Base-by-base conservation (phyloP, 208 protist genomes). In the Jaenimonas drosophilae region DNA sequence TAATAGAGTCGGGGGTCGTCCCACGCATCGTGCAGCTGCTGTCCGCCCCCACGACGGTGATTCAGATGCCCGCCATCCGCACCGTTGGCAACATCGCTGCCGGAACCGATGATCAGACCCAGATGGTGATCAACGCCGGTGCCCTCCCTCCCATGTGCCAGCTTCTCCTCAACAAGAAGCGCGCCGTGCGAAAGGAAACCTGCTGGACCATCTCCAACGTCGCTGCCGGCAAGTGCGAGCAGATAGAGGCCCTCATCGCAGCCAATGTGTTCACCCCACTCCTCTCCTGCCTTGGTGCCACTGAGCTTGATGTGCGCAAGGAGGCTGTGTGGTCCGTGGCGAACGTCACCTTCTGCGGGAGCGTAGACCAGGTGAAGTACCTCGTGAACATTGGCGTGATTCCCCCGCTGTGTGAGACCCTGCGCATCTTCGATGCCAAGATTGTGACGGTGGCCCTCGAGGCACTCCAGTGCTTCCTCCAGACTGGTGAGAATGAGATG, bases 161-260 rank as follows among this genome's bases (percentile, higher is more conserved):
- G 11, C 68, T 99, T 17, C 69, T 99, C 27, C 53, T 49, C 28
- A 70, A 82, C 54, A 53, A 53, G 11, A 91, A 92, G 50, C 82
- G 80, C 29, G 70, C 76, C 32, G 96, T 99, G 34, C 77, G 80
- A 17, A 99, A 99, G 75, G 97, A 99, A 67, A 86, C 95, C 17
- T 98, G 95, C 73, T 99, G 97, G 97, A 97, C 97, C 4, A 80
- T 99, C 44, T 99, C 96, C 11, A 99, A 99, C 86, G 98, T 99
- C 41, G 97, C 96, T 16, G 97, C 97, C 4, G 97, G 97, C 40
- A 96, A 64, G 62, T 36, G 56, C 3, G 40, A 68, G 11, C 98
- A 99, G 72, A 96, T 99, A 39, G 86, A 98, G 39, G 66, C 73
- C 1, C 68, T 97, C 26, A 83, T 97, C 26, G 63, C 80, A 14